Conservation (phyloP, 2,329 filamentous ascomycete genomes). For the Septoria petroselini region DNA sequence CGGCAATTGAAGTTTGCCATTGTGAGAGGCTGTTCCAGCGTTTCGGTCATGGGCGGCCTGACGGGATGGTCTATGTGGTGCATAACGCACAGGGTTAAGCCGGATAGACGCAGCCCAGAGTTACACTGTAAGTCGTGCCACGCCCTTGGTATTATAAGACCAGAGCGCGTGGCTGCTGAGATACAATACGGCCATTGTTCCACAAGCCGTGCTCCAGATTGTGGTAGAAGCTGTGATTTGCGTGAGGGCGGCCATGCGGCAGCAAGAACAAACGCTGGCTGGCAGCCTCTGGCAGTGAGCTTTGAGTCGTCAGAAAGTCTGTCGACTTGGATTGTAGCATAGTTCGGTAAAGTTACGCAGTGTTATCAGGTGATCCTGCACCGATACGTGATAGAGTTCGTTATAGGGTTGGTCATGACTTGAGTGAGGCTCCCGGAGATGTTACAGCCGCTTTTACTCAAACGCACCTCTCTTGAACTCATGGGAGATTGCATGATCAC, state of each 20-base stretch:
- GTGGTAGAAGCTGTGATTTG: background rate
- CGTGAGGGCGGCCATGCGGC: background rate
- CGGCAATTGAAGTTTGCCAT: slow-evolving; percentile 5
- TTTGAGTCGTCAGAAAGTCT: background rate
- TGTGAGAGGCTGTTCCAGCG: slow-evolving; percentile 9
- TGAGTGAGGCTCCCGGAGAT: background rate
- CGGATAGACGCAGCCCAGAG: background rate
- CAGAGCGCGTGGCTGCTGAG: slow-evolving; percentile 1
- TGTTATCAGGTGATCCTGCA: too few relatives aligned
- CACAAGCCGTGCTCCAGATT: background rate
- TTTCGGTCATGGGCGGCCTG: background rate
- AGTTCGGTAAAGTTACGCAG: background rate
- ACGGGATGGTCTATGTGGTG: background rate
- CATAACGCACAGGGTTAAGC: slow-evolving; percentile 2
- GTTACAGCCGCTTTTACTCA: background rate
- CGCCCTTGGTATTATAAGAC: background rate
- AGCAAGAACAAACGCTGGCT: too few relatives aligned
- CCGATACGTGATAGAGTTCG: background rate
- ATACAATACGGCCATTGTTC: background rate
- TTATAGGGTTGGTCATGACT: background rate
- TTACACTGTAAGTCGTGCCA: slow-evolving; percentile 6
- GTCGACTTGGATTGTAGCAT: background rate
- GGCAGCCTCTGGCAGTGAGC: too few relatives aligned
- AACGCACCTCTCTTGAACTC: too few relatives aligned
- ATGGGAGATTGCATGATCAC: too few relatives aligned